Evolutionary conservation across 345 rosid species (phyloP).

Genomic region (Citrus reticulata): DNA sequence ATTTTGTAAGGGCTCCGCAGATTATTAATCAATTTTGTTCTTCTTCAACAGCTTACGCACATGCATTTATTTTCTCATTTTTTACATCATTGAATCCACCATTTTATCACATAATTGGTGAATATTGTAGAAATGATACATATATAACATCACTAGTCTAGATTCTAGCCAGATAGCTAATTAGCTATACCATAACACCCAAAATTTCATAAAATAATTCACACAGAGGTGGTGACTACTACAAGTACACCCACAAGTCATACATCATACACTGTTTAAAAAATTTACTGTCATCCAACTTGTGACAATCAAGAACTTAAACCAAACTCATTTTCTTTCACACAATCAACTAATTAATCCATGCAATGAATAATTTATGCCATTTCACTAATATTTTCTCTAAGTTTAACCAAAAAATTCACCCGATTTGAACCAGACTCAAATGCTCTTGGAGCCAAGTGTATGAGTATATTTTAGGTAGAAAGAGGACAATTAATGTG

Average conservation of each 20-base stretch:
- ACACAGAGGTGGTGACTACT: constrained; percentile 13
- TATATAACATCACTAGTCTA: not conserved
- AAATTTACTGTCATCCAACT: constrained; percentile 26
- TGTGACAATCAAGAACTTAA: constrained; percentile 27
- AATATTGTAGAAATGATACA: not conserved
- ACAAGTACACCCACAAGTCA: constrained; percentile 8
- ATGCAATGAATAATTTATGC: constrained; percentile 9
- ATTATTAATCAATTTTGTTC: too few species aligned
- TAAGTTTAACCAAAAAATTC: constrained; percentile 31
- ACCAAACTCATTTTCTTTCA: constrained; percentile 32
- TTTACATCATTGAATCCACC: too few species aligned
- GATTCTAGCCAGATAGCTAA: not conserved
- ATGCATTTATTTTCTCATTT: too few species aligned
- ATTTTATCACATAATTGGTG: not conserved
- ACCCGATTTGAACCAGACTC: constrained; percentile 45
- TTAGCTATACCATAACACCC: not conserved
- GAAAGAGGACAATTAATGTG: constrained; percentile 5
- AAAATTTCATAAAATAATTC: not conserved
- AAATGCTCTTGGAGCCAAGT: constrained; percentile 25
- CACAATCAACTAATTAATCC: constrained; percentile 22
- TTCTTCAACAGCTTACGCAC: too few species aligned
- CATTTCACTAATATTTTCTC: constrained; percentile 21
- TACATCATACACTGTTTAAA: constrained; percentile 18
- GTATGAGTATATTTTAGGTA: not conserved
- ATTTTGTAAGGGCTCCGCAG: too few species aligned